Conservation (phyloP, 2,329 filamentous ascomycete species). For the Microcyclospora tardicrescens region DNA sequence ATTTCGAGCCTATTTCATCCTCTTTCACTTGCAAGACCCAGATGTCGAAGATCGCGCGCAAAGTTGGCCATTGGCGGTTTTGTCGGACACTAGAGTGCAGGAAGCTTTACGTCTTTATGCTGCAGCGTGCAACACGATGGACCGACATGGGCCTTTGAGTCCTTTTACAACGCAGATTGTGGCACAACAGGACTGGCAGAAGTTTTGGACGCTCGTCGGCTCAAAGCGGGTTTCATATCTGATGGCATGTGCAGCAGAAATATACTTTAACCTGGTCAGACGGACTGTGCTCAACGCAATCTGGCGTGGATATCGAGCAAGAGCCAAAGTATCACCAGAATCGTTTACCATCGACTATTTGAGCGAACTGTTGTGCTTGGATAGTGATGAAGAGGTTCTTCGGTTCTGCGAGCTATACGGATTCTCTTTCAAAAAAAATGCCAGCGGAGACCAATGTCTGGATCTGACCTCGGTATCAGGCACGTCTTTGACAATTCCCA, state of each 20-base stretch:
- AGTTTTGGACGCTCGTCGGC: conserved; percentile 44
- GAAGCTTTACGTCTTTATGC: conserved; percentile 45
- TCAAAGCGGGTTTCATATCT: conserved; percentile 46
- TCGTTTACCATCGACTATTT: conserved; percentile 42
- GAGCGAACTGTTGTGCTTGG: conserved; percentile 41
- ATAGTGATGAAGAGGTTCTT: conserved; percentile 40
- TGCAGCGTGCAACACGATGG: conserved; percentile 41
- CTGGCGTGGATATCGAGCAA: conserved; percentile 7
- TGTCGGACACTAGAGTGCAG: conserved; percentile 40
- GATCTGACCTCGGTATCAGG: conserved; percentile 38
- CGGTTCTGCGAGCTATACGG: conserved; percentile 42
- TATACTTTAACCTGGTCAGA: conserved; percentile 48
- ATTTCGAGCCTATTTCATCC: conserved; percentile 49
- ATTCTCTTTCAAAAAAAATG: conserved; percentile 35
- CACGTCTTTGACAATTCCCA: conserved; percentile 17
- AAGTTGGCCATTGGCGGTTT: conserved; percentile 38
- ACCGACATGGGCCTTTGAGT: conserved; percentile 39
- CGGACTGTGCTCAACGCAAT: conserved; percentile 40
- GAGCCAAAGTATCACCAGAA: conserved; percentile 8
- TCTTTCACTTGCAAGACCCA: conserved; percentile 42
- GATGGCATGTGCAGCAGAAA: conserved; percentile 51
- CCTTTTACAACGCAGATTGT: conserved; percentile 37
- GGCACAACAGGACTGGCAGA: conserved; percentile 44
- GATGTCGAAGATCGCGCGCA: conserved; percentile 47
- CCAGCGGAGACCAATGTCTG: conserved; percentile 32